These are phyloP conservation scores for Penicillium sp. DNA, from an alignment of 2,329 filamentous ascomycete genomes.

Conservation along the genomic window DNA sequence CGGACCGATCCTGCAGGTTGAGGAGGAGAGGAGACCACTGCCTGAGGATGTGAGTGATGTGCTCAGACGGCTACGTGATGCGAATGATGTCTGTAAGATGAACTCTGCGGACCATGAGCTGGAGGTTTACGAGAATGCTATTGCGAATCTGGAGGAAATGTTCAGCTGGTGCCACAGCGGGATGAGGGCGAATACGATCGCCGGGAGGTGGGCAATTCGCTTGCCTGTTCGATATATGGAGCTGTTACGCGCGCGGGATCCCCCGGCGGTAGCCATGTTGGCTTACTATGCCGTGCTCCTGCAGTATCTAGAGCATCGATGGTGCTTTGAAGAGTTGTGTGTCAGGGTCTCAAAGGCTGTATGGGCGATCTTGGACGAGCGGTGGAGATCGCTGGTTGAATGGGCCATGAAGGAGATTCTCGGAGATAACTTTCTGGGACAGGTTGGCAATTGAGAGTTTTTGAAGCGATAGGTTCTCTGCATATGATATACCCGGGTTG, in stretches of 20 bases:
- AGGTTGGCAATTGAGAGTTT: conserved; percentile 1
- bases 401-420: conserved; percentile 34
- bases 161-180: conserved; percentile 25
- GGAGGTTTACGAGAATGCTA: conserved; percentile 23
- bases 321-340: conserved; percentile 67
- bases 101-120: conserved; percentile 26
- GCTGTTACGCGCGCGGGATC: conserved; percentile 36
- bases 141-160: conserved; percentile 29
- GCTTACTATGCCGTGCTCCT: conserved; percentile 60
- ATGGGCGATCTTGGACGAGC: conserved; percentile 31
- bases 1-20: conserved; percentile 27
- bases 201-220: conserved; percentile 39
- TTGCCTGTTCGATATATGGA: conserved; percentile 36
- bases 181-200: conserved; percentile 53
- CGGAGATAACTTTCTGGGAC: conserved; percentile 23
- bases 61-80: conserved; percentile 25
- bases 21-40: conserved; percentile 21
- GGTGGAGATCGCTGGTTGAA: conserved; percentile 31
- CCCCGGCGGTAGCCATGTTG: conserved; percentile 54
- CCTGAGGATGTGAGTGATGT: conserved; percentile 21
- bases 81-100: conserved; percentile 25
- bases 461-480: no score
- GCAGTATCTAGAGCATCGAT: conserved; percentile 54
- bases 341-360: conserved; percentile 64
- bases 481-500: conserved; percentile 1